phyloP scores from a whole-genome alignment of 352 stramenopile genomes.

The Phytophthora ohioensis region DNA sequence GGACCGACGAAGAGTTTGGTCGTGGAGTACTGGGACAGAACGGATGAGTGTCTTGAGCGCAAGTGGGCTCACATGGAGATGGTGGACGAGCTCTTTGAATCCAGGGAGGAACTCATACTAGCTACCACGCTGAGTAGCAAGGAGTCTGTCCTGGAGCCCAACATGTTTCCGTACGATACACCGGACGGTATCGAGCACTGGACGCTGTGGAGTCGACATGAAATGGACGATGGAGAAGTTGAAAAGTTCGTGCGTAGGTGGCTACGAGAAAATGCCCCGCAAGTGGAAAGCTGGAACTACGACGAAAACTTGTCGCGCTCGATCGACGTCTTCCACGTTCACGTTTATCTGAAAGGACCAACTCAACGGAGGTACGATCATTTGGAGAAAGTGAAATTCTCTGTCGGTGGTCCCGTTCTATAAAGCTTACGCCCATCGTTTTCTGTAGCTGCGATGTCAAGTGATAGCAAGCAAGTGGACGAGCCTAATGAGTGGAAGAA shows the following conservation, averaged over 20 bases:
- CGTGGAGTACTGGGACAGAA: conserved; percentile 84
- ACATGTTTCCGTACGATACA: conserved; percentile 90
- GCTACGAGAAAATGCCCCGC: conserved; percentile 72
- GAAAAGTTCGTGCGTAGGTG: conserved; percentile 81
- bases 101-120: conserved; percentile 78
- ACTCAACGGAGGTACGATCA: background rate
- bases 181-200: conserved; percentile 82
- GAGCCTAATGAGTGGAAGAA: background rate
- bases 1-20: conserved; percentile 51
- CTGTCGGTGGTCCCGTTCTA: background rate
- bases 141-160: conserved; percentile 76
- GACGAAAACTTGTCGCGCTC: conserved; percentile 87
- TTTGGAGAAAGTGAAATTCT: background rate
- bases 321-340: conserved; percentile 88
- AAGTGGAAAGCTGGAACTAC: conserved; percentile 83
- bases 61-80: conserved; percentile 87
- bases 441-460: background rate
- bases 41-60: conserved; percentile 82
- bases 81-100: conserved; percentile 65
- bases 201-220: conserved; percentile 80
- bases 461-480: background rate
- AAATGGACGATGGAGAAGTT: conserved; percentile 70
- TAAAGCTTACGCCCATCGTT: too few species aligned
- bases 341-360: conserved; percentile 73
- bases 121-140: conserved; percentile 64